These are phyloP conservation scores for Botrytis galanthina DNA, from an alignment of 2,329 filamentous ascomycete species.

Conservation along the genomic window DNA sequence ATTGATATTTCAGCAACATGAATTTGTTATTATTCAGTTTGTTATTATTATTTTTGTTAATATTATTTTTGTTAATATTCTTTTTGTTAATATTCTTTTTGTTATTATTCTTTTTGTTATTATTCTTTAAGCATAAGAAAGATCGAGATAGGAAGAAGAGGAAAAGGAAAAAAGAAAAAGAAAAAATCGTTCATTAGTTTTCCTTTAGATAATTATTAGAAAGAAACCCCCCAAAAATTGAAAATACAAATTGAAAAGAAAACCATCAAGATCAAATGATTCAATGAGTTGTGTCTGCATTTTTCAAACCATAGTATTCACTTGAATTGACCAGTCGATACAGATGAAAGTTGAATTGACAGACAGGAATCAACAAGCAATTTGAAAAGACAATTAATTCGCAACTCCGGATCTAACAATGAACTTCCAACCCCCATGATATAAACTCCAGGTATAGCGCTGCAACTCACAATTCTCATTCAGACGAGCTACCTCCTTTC, in stretches of 20 bases:
- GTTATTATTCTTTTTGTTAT: too few species aligned
- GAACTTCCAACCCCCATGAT: background rate
- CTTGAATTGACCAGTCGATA: background rate
- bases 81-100: too few species aligned
- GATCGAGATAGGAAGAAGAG: too few species aligned
- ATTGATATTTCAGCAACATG: background rate
- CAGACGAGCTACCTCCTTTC: background rate
- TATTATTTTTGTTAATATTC: too few species aligned
- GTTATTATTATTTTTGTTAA: too few species aligned
- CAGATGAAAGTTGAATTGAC: background rate
- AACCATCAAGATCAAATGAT: fast-evolving
- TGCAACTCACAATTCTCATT: background rate
- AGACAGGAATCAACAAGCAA: background rate
- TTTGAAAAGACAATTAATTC: background rate
- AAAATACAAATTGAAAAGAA: background rate
- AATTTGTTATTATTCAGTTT: fast-evolving
- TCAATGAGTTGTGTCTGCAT: background rate
- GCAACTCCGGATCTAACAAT: fast-evolving
- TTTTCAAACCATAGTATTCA: fast-evolving
- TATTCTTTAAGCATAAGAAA: background rate
- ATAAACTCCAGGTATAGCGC: background rate
- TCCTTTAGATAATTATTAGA: too few species aligned
- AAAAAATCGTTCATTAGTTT: fast-evolving
- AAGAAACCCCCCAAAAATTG: background rate
- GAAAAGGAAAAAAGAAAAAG: fast-evolving